These are phyloP conservation scores for Eremothecium gossypii DNA, from an alignment of 1,139 yeast species.

Conservation along the genomic window DNA sequence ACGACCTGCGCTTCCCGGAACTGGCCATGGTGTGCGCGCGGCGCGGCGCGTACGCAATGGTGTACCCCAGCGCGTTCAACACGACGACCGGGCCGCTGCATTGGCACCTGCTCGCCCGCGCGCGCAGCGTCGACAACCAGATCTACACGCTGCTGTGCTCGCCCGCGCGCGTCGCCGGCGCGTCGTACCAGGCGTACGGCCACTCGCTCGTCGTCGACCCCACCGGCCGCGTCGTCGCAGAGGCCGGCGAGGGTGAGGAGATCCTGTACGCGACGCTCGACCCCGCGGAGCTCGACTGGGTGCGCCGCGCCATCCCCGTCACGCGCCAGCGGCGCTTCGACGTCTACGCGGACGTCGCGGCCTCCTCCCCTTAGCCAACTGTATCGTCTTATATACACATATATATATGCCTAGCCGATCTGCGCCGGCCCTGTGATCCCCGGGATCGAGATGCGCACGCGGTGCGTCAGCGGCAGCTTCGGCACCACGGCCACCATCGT, in stretches of 20 bases:
- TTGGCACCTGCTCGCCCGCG: conserved; percentile 80
- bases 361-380: not conserved
- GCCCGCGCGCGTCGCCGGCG: conserved; percentile 69
- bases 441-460: conserved; percentile 60
- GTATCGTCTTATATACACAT: not conserved
- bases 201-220: conserved; percentile 88
- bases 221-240: conserved; percentile 65
- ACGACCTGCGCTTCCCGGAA: conserved; percentile 89
- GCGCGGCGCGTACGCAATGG: conserved; percentile 71
- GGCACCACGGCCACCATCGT: conserved; percentile 75
- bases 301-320: conserved; percentile 70
- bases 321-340: conserved; percentile 77
- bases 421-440: conserved; percentile 34
- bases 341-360: conserved; percentile 57
- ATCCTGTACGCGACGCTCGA: conserved; percentile 73
- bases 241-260: conserved; percentile 81
- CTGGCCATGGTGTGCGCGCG: conserved; percentile 76
- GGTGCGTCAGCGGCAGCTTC: conserved; percentile 73
- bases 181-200: conserved; percentile 82
- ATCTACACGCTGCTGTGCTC: conserved; percentile 71
- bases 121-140: conserved; percentile 88
- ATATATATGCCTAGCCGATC: conserved; percentile 16
- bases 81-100: conserved; percentile 93
- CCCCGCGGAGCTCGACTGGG: conserved; percentile 48
- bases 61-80: conserved; percentile 93